These are phyloP conservation scores for Aspergillus heteromorphus DNA, from an alignment of 495 filamentous ascomycete species.

Conservation along the genomic window DNA sequence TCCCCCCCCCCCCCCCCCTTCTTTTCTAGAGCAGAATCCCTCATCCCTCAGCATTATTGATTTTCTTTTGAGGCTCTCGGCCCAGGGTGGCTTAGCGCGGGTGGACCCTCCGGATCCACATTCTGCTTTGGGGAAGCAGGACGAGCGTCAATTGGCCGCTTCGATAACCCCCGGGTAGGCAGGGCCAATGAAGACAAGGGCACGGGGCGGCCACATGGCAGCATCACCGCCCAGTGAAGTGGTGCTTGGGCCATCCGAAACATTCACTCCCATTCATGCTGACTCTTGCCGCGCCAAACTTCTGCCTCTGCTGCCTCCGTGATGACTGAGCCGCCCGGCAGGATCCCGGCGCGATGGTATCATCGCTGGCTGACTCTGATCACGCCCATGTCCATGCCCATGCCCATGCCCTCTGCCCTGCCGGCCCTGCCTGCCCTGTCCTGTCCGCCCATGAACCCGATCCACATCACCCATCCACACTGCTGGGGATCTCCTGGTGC, in stretches of 20 bases:
- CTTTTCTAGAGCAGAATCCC: no score
- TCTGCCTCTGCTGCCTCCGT: background rate
- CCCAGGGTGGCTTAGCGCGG: background rate
- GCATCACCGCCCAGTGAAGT: background rate
- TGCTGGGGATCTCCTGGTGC: background rate
- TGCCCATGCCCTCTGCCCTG: no score
- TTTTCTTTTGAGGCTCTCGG: background rate
- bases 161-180: background rate
- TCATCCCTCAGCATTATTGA: background rate
- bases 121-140: background rate
- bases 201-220: constrained; percentile 6
- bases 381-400: no score
- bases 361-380: background rate
- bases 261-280: background rate
- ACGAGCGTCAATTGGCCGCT: background rate
- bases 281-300: background rate
- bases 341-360: background rate
- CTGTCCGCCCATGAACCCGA: constrained; percentile 1
- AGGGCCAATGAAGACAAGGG: background rate
- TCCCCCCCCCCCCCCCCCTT: no score
- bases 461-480: no score
- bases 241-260: background rate
- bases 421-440: no score
- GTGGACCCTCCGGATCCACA: background rate
- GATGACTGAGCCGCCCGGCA: background rate